These are phyloP conservation scores for Plectranthus barbatus DNA, from an alignment of 257 asterid species.

Conservation along the genomic window DNA sequence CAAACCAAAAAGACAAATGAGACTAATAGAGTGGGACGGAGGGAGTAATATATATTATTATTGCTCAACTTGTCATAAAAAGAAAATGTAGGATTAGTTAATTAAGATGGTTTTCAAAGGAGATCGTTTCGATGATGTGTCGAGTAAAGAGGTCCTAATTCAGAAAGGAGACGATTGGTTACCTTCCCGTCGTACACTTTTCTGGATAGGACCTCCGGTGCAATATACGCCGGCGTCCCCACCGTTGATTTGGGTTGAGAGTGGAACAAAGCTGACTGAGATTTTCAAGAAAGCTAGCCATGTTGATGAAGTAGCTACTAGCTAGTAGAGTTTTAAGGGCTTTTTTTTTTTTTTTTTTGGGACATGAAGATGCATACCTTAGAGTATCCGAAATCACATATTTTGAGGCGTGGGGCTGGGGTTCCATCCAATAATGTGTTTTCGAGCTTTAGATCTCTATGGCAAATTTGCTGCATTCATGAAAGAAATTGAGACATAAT, in stretches of 20 bases:
- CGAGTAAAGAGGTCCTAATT: neutral
- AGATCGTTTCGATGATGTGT: neutral
- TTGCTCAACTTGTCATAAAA: neutral
- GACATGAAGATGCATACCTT: conserved; percentile 28
- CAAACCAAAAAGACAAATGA: too few relatives aligned
- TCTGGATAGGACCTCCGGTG: conserved; percentile 71
- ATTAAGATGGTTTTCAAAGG: neutral
- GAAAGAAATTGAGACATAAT: neutral
- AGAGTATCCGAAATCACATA: conserved; percentile 51
- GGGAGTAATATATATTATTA: too few relatives aligned
- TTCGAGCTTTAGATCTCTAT: conserved; percentile 49
- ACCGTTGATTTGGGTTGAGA: conserved; percentile 85
- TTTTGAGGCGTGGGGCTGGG: conserved; percentile 37
- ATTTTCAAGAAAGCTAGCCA: neutral
- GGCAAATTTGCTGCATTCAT: conserved; percentile 44
- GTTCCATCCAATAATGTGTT: conserved; percentile 43
- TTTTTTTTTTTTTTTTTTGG: neutral
- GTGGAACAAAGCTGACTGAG: conserved; percentile 60
- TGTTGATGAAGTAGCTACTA: neutral
- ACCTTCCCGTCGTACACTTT: conserved; percentile 84
- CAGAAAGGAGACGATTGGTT: neutral
- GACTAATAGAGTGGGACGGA: too few relatives aligned
- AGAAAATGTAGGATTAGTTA: neutral
- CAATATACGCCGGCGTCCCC: conserved; percentile 75
- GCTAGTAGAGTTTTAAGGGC: neutral